phyloP scores from a whole-genome alignment of 148 eudicot genomes.

The Heliamphora exappendiculata region DNA sequence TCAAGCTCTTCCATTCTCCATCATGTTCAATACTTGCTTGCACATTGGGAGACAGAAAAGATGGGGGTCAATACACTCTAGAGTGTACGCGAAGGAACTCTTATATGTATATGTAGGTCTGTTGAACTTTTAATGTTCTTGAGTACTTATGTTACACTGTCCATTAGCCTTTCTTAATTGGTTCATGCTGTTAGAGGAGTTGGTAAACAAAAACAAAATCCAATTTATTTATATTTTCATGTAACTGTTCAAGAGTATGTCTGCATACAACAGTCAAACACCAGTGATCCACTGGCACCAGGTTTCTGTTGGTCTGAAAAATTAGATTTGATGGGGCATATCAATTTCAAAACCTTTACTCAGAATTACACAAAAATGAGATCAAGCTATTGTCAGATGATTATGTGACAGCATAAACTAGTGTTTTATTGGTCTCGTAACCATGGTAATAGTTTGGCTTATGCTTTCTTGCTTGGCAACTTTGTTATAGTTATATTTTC shows the following conservation, averaged over 20 bases:
- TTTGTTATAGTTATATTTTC: not conserved
- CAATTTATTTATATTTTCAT: not conserved
- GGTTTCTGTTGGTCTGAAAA: not conserved
- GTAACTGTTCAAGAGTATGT: not conserved
- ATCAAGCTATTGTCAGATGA: not conserved
- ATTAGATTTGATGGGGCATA: not conserved
- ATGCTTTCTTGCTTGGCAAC: not conserved
- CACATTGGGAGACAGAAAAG: no score
- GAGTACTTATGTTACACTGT: not conserved
- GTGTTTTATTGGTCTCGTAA: not conserved
- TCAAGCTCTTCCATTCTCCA: no score
- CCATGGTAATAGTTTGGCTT: not conserved
- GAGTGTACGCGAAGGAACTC: not conserved
- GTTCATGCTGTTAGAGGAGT: not conserved
- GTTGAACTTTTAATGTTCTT: not conserved
- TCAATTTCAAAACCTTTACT: not conserved
- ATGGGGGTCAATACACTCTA: no score
- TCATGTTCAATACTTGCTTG: no score
- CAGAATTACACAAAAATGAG: not conserved
- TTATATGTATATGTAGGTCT: not conserved
- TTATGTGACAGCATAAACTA: not conserved
- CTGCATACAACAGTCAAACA: not conserved
- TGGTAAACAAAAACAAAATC: not conserved
- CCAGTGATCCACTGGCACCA: not conserved
- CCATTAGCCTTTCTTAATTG: not conserved